phyloP scores from a whole-genome alignment of 106 monocot genomes.

The Apostasia shenzhenica region DNA sequence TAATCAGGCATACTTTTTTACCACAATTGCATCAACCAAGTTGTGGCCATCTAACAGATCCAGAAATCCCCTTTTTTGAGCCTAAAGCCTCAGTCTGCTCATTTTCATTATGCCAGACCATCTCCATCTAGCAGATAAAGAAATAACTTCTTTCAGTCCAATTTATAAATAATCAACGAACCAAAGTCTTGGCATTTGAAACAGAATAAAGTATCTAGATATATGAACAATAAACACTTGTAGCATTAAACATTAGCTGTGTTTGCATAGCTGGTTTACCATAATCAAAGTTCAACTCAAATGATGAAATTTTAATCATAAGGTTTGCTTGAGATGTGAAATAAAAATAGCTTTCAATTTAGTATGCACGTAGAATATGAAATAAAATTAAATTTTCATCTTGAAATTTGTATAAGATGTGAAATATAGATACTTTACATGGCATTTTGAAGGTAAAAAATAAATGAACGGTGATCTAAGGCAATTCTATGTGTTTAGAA shows the following conservation, averaged over 20 bases:
- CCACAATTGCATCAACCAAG: conserved; percentile 24
- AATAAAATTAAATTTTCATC: too few species aligned
- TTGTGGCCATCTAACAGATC: conserved; percentile 46
- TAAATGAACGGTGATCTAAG: too few species aligned
- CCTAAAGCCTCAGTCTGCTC: conserved; percentile 24
- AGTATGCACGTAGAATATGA: too few species aligned
- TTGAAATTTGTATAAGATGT: too few species aligned
- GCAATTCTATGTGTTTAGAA: too few species aligned
- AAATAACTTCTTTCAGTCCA: background rate
- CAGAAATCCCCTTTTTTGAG: conserved; percentile 23
- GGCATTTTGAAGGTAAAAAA: too few species aligned
- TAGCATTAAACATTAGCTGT: background rate
- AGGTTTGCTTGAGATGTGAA: too few species aligned
- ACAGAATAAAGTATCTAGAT: background rate
- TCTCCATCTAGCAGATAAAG: conserved; percentile 66
- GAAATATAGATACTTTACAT: too few species aligned
- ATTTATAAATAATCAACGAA: background rate
- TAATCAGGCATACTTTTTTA: background rate
- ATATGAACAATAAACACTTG: background rate
- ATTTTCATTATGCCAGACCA: conserved; percentile 74
- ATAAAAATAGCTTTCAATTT: too few species aligned
- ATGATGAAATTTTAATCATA: too few species aligned
- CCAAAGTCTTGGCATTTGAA: background rate
- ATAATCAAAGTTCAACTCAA: too few species aligned
- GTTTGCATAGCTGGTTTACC: too few species aligned